Conservation (phyloP, 768 basidiomycete genomes). For the Xerocomellus amylosporus region DNA sequence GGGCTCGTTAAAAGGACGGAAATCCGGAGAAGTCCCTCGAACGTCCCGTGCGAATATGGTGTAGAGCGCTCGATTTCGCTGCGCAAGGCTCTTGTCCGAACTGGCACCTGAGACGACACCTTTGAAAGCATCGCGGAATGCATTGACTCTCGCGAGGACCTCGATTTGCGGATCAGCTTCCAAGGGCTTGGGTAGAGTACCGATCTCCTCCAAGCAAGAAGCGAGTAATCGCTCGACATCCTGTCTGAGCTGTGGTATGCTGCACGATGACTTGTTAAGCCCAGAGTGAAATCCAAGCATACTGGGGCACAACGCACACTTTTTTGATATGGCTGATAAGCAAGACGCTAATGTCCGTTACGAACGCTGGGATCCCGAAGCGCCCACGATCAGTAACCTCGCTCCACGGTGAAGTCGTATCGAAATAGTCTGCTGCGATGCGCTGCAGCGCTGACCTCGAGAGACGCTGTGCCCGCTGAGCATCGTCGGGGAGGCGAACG, state of each 20-base stretch:
- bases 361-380: constrained; percentile 55
- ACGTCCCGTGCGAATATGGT: constrained; percentile 34
- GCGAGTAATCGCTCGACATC: constrained; percentile 42
- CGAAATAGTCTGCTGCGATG: constrained; percentile 46
- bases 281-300: background rate
- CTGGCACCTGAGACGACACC: constrained; percentile 32
- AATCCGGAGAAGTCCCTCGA: constrained; percentile 41
- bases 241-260: constrained; percentile 45
- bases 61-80: constrained; percentile 35
- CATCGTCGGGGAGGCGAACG: constrained; percentile 62
- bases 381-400: constrained; percentile 42
- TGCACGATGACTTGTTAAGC: constrained; percentile 23
- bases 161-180: constrained; percentile 43
- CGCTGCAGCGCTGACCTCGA: constrained; percentile 37
- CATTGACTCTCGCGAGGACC: constrained; percentile 41
- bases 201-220: constrained; percentile 34
- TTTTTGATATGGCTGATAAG: constrained; percentile 51
- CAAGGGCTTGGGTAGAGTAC: constrained; percentile 39
- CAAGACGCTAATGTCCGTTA: constrained; percentile 48
- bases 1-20: constrained; percentile 31
- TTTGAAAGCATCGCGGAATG: constrained; percentile 43
- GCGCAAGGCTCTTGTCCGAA: constrained; percentile 37
- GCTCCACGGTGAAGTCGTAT: constrained; percentile 50
- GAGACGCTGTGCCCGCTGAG: constrained; percentile 41
- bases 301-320: constrained; percentile 39